phyloP scores from a whole-genome alignment of 495 filamentous ascomycete genomes.

The Penicillium simplicissimum region DNA sequence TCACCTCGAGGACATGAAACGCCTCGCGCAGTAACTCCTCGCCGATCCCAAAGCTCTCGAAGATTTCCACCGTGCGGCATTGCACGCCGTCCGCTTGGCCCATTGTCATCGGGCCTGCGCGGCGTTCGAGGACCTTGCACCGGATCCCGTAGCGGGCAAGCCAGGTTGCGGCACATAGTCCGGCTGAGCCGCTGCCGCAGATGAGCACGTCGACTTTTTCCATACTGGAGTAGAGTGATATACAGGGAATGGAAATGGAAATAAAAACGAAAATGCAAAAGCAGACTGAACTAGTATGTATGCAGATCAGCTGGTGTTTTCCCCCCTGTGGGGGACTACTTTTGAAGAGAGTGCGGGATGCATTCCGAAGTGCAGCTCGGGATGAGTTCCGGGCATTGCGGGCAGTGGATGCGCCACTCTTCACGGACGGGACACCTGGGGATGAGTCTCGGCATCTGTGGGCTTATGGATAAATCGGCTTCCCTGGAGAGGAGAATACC shows the following conservation, averaged over 20 bases:
- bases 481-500: neutral
- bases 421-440: neutral
- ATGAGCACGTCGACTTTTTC: conserved; percentile 58
- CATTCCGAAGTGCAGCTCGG: conserved; percentile 23
- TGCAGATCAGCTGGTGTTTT: conserved; percentile 1
- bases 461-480: neutral
- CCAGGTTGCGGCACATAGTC: conserved; percentile 67
- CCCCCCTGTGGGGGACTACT: conserved; percentile 15
- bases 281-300: neutral
- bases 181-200: conserved; percentile 67
- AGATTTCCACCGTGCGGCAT: conserved; percentile 77
- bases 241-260: neutral
- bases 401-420: neutral
- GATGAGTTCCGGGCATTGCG: conserved; percentile 20
- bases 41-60: conserved; percentile 72
- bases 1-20: conserved; percentile 68
- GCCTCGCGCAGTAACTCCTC: conserved; percentile 71
- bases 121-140: conserved; percentile 65
- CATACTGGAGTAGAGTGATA: conserved; percentile 17
- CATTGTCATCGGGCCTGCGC: conserved; percentile 57
- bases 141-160: conserved; percentile 60
- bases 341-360: conserved; percentile 22
- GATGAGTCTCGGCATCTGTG: conserved; percentile 4
- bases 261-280: neutral
- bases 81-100: conserved; percentile 86